Evolutionary conservation across 768 basidiomycete species (phyloP), one percentile per base, ranked within the genome.

Genomic region (Postia placenta): DNA sequence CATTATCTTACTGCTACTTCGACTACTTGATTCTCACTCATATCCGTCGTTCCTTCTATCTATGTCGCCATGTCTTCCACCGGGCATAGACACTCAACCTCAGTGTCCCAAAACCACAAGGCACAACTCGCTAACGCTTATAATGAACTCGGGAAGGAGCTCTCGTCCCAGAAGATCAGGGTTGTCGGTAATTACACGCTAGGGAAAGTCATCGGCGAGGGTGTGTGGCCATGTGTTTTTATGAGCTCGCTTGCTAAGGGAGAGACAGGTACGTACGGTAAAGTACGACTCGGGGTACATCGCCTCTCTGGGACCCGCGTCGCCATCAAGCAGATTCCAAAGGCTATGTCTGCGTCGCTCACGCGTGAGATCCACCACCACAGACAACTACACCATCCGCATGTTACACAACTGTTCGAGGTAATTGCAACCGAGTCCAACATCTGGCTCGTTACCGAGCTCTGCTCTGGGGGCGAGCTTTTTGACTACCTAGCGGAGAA

Each of bases 291-390:
- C 64, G 96, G 93, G 46, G 92, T 87, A 0, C 93, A 99, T 65
- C 87, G 94, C 50, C 74, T 97, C 41, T 93, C 94, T 2, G 87
- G 87, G 5, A 85, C 85, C 39, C 81, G 92, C 45, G 94, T 95
- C 57, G 95, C 95, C 48, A 86, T 99, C 72, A 99, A 99, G 71
- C 94, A 97, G 68, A 95, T 97, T 55, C 92, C 95, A 30, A 98
- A 98, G 67, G 80, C 84, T 49, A 81, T 92, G 75, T 91, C 94
- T 26, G 79, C 93, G 5, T 79, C 87, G 15, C 77, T 99, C 35
- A 99, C 96, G 23, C 82, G 95, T 55, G 95, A 99, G 70, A 96
- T 99, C 48, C 95, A 99, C 62, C 96, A 99, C 61, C 95, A 99
- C 69, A 87, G 95, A 44, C 88, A 92, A 42, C 79, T 99, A 11